Evolutionary conservation across 768 basidiomycete genomes (phyloP), one percentile per base, ranked within the genome.

Genomic region (Termitomyces sp.): DNA sequence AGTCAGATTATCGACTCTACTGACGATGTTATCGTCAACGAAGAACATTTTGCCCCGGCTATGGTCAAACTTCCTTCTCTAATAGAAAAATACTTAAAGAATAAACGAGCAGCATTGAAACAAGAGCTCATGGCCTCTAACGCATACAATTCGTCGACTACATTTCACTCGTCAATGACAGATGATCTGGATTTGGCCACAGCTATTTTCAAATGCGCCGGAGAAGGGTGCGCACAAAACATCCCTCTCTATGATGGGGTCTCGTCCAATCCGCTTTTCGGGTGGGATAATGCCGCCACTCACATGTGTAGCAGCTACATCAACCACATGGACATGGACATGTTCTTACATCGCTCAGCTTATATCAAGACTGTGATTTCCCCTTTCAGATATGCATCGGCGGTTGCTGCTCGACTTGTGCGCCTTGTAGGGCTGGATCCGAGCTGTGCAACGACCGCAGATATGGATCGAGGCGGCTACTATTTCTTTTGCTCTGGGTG

Each of bases 151-250:
- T 40, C 13, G 7, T 22, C 28, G 22, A 24, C 38, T 20, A 26
- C 18, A 2, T 16, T n/a, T 32, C n/a, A 32, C 10, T 30, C 59
- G n/a, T n/a, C 32, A 12, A 47, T 10, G 33, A 35, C 16, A 38
- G 62, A 63, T 54, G 32, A 47, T 28, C 22, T 59, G 10, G 22
- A 24, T 38, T 26, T 63, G 6, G 60, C 60, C 4, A 63, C 58
- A n/a, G 45, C 62, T 18, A 32, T 61, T n/a, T 64, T 64, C 53
- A 12, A 52, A 35, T 64, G 60, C 22, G 53, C 33, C 28, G n/a
- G 2, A n/a, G 5, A 20, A 28, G 22, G 3, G 12, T 61, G 63
- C 12, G 0, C 3, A 20, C 45, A 36, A 2, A 28, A 30, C 8
- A 32, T n/a, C 32, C 36, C 58, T 1, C 46, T 26, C 12, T 64